Evolutionary conservation across 768 basidiomycete species (phyloP), one percentile per base, ranked within the genome.

Genomic region (Russula vinacea): DNA sequence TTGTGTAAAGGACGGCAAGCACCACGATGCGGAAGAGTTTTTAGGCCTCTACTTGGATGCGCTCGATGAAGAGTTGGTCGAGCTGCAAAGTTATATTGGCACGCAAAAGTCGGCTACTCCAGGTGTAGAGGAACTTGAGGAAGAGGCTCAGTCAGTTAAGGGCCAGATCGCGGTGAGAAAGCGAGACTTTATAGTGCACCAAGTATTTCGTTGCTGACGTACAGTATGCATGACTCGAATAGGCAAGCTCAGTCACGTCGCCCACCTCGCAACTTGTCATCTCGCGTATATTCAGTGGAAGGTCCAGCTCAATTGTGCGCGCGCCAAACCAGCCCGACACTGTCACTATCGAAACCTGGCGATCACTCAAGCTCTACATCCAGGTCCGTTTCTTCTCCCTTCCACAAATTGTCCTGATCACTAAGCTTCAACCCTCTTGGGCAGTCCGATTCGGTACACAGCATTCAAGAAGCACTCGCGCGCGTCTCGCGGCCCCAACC

Each of bases 211-310:
- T 26, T 24, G 52, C 62, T 47, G 56, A 60, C 33, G 22, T 22
- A 1, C 7, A 39, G 19, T n/a, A n/a, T n/a, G n/a, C n/a, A n/a
- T n/a, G 16, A 22, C 37, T 58, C 65, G 39, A 60, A 24, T 66
- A 93, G 90, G 86, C 85, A 51, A 92, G 89, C n/a, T n/a, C n/a
- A n/a, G n/a, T n/a, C n/a, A n/a, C n/a, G 68, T 91, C 92, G 3
- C 89, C 94, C 0, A 90, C 98, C 57, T 90, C 92, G 0, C 80
- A n/a, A n/a, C n/a, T n/a, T n/a, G n/a, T n/a, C n/a, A 90, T 99
- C 57, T 90, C 92, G 0, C 80, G 88, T 29, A 90, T 99, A 63
- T 99, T 99, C 70, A 92, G 94, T 32, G 94, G 96, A 39, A 92
- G 90, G 71, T 88, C 94, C 76, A 85, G 94, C n/a, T 90, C 90